Conservation (phyloP, 2,329 filamentous ascomycete genomes). For the Nakataea oryzae region DNA sequence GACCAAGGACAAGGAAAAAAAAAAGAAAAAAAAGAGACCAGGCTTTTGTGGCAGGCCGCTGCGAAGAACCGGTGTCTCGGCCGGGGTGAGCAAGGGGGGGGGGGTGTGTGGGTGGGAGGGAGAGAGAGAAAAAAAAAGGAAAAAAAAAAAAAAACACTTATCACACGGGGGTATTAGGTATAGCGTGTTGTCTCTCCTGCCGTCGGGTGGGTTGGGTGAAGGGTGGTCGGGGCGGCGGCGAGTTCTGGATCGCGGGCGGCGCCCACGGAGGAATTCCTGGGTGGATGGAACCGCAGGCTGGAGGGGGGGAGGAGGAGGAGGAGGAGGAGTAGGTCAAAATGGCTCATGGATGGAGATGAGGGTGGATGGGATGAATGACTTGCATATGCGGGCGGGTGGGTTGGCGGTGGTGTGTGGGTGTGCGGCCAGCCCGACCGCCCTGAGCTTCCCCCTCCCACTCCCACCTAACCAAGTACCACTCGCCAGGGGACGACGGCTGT, state of each 20-base stretch:
- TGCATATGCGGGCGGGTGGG: neutral
- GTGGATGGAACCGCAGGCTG: neutral
- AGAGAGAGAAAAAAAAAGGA: neutral
- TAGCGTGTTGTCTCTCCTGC: no score
- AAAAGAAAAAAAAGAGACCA: neutral
- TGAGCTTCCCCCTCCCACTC: no score
- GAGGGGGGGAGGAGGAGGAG: neutral
- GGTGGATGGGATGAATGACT: neutral
- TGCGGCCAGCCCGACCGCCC: neutral
- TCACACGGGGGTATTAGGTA: neutral
- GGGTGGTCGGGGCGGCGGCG: neutral
- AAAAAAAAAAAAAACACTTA: neutral
- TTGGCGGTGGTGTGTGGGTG: no score
- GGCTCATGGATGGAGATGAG: no score
- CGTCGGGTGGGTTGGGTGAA: neutral
- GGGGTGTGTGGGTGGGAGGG: no score
- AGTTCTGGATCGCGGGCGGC: no score
- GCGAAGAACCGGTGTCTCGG: no score
- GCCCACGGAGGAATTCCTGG: neutral
- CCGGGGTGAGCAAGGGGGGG: no score
- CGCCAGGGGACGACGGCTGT: no score
- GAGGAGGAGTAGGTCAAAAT: neutral
- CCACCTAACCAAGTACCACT: no score
- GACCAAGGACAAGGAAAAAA: no score
- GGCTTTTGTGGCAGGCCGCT: no score